A percentile compares a stretch with the other conserved stretches of the same genome.
phyloP scores from a whole-genome alignment of 2,329 filamentous ascomycete species.

The Curvularia sp. region DNA sequence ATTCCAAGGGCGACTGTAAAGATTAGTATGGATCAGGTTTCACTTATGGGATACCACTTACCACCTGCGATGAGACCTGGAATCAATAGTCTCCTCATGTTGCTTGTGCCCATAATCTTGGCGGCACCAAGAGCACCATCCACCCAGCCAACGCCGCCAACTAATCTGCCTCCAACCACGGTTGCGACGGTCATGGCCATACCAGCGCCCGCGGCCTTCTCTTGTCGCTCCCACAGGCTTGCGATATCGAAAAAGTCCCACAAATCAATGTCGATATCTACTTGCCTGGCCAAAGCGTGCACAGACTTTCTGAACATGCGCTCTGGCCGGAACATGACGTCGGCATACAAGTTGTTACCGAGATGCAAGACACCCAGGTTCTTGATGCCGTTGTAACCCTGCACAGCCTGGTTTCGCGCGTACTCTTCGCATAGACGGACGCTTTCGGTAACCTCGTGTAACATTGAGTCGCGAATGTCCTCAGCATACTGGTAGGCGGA shows the following conservation, averaged over 20 bases:
- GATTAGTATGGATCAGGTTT: conserved; percentile 13
- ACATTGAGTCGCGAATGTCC: conserved; percentile 88
- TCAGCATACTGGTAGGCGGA: conserved; percentile 91
- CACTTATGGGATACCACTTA: conserved; percentile 58
- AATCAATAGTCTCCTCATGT: conserved; percentile 78
- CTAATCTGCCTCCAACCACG: conserved; percentile 78
- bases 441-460: conserved; percentile 81
- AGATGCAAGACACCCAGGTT: conserved; percentile 87
- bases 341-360: conserved; percentile 78
- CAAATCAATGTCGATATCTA: conserved; percentile 86
- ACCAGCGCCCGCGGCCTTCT: conserved; percentile 91
- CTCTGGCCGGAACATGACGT: conserved; percentile 86
- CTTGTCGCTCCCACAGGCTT: conserved; percentile 83
- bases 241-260: conserved; percentile 93
- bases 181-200: conserved; percentile 93
- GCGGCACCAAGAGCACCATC: conserved; percentile 83
- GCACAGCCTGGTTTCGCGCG: conserved; percentile 77
- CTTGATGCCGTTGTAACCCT: conserved; percentile 86
- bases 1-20: conserved; percentile 72
- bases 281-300: conserved; percentile 81
- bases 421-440: conserved; percentile 84
- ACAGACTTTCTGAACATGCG: conserved; percentile 90
- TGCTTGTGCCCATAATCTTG: conserved; percentile 81
- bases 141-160: conserved; percentile 87
- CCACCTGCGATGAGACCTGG: conserved; percentile 80